Evolutionary conservation across 352 stramenopile species (phyloP).

Genomic region (Thalassiosira sp.): DNA sequence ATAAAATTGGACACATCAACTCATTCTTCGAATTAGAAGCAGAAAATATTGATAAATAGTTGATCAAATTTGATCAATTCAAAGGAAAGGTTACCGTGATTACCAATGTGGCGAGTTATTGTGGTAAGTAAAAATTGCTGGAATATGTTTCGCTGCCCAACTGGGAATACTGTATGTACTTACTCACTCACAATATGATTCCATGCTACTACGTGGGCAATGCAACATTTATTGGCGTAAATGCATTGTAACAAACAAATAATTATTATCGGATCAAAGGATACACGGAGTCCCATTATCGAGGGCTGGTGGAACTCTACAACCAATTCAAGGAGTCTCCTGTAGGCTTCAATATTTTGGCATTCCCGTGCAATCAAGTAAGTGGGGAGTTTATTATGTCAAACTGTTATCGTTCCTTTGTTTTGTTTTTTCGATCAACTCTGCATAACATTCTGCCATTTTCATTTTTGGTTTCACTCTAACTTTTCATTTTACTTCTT

Average conservation of each 20-base stretch:
- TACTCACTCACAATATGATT: too few relatives aligned
- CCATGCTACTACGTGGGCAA: too few relatives aligned
- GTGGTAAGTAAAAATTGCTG: conserved; percentile 61
- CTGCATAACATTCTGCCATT: too few relatives aligned
- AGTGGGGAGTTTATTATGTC: too few relatives aligned
- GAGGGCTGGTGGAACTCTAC: conserved; percentile 77
- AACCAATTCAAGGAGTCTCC: conserved; percentile 45
- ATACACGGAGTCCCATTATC: conserved; percentile 80
- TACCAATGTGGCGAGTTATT: conserved; percentile 82
- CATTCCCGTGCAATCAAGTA: conserved; percentile 96
- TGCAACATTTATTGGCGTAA: too few relatives aligned
- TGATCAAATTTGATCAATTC: conserved; percentile 71
- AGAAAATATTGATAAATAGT: conserved; percentile 70
- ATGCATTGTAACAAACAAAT: conserved; percentile 10
- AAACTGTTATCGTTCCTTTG: too few relatives aligned
- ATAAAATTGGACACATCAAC: conserved; percentile 55
- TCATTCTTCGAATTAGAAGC: conserved; percentile 82
- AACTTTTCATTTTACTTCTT: too few relatives aligned
- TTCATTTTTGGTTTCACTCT: too few relatives aligned
- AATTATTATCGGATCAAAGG: too few relatives aligned
- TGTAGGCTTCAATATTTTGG: conserved; percentile 85
- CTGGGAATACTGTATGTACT: too few relatives aligned
- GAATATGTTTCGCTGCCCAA: too few relatives aligned
- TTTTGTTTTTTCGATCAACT: too few relatives aligned
- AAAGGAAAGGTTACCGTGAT: conserved; percentile 78